phyloP scores from a whole-genome alignment of 495 filamentous ascomycete genomes.

The Cladorrhinum samala region DNA sequence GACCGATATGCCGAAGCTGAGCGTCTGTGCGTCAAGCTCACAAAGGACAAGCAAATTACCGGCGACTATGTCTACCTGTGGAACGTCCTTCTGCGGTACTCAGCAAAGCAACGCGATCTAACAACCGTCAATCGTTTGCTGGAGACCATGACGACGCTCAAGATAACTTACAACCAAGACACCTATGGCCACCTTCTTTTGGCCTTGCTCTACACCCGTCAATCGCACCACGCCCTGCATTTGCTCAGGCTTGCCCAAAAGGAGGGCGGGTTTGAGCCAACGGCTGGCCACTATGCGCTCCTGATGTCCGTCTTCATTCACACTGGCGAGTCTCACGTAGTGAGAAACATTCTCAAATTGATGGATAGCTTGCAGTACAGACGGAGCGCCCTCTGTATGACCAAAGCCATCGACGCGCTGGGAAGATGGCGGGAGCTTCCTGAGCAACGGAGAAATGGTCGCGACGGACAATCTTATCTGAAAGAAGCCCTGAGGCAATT shows the following conservation, averaged over 20 bases:
- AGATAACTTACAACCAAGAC: slow-evolving; percentile 55
- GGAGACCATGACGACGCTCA: slow-evolving; percentile 52
- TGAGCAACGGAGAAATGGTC: slow-evolving; percentile 10
- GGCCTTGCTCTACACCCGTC: slow-evolving; percentile 53
- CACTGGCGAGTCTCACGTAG: slow-evolving; percentile 29
- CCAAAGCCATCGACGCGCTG: slow-evolving; percentile 30
- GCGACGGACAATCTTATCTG: slow-evolving; percentile 16
- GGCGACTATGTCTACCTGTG: slow-evolving; percentile 55
- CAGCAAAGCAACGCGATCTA: slow-evolving; percentile 61
- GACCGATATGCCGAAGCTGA: slow-evolving; percentile 55
- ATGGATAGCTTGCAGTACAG: slow-evolving; percentile 29
- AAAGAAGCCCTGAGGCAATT: slow-evolving; percentile 26
- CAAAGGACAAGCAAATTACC: slow-evolving; percentile 35
- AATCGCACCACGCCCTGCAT: slow-evolving; percentile 58
- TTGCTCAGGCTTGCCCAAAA: slow-evolving; percentile 58
- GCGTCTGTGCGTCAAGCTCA: slow-evolving; percentile 40
- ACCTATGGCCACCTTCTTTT: slow-evolving; percentile 74
- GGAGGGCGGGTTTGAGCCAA: slow-evolving; percentile 51
- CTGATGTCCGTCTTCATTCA: slow-evolving; percentile 31
- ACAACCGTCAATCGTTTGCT: slow-evolving; percentile 53
- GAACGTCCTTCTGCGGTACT: slow-evolving; percentile 66
- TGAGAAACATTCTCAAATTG: slow-evolving; percentile 26
- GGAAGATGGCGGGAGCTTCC: slow-evolving; percentile 29
- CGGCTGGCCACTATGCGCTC: slow-evolving; percentile 49
- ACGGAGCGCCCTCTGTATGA: slow-evolving; percentile 25